Conservation (phyloP, 805 yeast species). For the Candida suzukii region DNA sequence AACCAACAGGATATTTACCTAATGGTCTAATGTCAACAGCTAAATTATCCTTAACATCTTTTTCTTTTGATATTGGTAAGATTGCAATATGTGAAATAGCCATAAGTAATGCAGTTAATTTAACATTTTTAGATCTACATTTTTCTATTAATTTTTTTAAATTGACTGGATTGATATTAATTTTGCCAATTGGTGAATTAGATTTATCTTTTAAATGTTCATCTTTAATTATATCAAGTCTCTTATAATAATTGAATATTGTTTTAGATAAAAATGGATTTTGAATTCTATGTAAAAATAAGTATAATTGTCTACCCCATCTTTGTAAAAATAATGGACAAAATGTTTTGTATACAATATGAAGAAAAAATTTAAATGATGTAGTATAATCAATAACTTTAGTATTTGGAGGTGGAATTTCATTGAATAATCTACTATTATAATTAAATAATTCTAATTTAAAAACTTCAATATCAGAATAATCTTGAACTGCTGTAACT, state of each 20-base stretch:
- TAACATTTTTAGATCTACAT: conserved; percentile 9
- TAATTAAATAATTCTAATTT: not conserved
- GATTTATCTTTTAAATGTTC: not conserved
- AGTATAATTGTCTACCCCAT: not conserved
- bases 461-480: not conserved
- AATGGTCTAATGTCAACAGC: conserved; percentile 12
- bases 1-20: not conserved
- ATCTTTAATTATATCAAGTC: not conserved
- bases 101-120: conserved; percentile 12
- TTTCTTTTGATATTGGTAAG: conserved; percentile 6
- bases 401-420: not conserved
- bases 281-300: not conserved
- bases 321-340: not conserved
- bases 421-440: not conserved
- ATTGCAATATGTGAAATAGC: conserved; percentile 7
- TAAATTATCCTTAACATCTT: conserved; percentile 7
- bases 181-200: conserved; percentile 1
- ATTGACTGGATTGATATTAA: conserved; percentile 5
- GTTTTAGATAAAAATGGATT: not conserved
- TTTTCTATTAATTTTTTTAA: conserved; percentile 4
- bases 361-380: not conserved
- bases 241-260: not conserved
- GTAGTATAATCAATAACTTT: not conserved
- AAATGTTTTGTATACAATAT: not conserved
- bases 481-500: not conserved